These are phyloP conservation scores for Agaricus blazei DNA, from an alignment of 768 basidiomycete genomes.

Conservation along the genomic window DNA sequence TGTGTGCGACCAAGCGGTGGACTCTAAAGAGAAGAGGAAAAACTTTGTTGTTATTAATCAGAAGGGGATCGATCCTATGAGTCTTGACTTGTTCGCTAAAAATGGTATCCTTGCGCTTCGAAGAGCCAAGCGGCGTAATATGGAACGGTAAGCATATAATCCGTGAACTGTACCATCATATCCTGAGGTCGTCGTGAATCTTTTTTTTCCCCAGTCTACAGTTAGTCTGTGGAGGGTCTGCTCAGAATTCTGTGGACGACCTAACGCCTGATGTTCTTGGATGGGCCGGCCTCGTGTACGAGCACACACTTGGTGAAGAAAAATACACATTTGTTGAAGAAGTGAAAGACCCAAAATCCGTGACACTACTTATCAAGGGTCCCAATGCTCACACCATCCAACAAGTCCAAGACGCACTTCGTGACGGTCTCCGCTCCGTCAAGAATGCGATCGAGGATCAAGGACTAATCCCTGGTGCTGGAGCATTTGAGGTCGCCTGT, in stretches of 20 bases:
- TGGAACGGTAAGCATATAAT: conserved; percentile 74
- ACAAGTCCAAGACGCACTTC: conserved; percentile 96
- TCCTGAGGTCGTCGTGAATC: not conserved
- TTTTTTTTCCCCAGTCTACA: conserved; percentile 63
- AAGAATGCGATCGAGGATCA: conserved; percentile 96
- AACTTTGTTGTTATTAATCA: conserved; percentile 96
- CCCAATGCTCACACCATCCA: conserved; percentile 95
- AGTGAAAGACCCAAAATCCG: conserved; percentile 90
- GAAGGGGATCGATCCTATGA: conserved; percentile 98
- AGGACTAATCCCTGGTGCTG: conserved; percentile 88
- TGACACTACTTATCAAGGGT: conserved; percentile 95
- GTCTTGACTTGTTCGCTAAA: conserved; percentile 93
- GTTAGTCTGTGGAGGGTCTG: conserved; percentile 88
- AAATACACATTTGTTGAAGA: conserved; percentile 98
- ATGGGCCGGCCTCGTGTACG: conserved; percentile 98
- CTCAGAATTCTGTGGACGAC: conserved; percentile 98
- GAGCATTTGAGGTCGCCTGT: conserved; percentile 94
- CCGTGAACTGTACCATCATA: conserved; percentile 2
- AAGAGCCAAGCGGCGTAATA: conserved; percentile 95
- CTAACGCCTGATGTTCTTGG: conserved; percentile 87
- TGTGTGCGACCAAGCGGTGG: conserved; percentile 92
- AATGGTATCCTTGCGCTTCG: conserved; percentile 93
- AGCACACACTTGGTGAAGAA: conserved; percentile 98
- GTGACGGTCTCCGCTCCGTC: conserved; percentile 92
- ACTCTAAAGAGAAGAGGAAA: conserved; percentile 74